Evolutionary conservation across 805 yeast genomes (phyloP), one percentile per base, ranked within the genome.

Genomic region (Wickerhamomyces chaumierensis): DNA sequence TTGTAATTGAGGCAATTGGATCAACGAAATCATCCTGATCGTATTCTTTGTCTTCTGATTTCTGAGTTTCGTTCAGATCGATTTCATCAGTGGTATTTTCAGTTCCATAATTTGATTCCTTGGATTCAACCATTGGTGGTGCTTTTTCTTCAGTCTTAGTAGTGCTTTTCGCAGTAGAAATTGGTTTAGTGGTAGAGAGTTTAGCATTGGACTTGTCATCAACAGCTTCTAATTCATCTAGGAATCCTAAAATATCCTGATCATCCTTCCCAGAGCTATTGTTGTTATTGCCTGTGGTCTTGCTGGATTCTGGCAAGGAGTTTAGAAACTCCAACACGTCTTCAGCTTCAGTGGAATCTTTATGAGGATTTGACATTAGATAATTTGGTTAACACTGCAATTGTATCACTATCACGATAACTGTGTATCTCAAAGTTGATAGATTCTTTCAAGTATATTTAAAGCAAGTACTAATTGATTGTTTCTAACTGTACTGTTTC

Each of bases 251-350:
- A 15, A 65, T 65, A 46, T 65, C 71, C 5, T 54, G 56, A 34
- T 53, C 55, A 36, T 53, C 55, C 36, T 54, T 61, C 2, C 37
- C 41, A n/a, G 55, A 57, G 17, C 52, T 53, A 37, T 53, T 48
- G 36, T 48, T 55, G 3, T 27, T 45, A 45, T 11, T 45, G 46
- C 53, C 69, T 7, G 48, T 41, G 12, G 46, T 56, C 36, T 52
- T 51, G 27, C 47, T 51, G 1, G 43, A 16, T 20, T 79, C 86
- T 3, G 94, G 92, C 36, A 86, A 69, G 1, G 88, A 80, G 51
- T 81, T 86, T 48, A 83, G 67, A 53, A 84, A 84, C 45, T 82
- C 90, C 39, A 83, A 66, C 5, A 83, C 90, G 49, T 82, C 90
- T 45, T 80, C 83, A 18, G 78, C 77, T 42, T 78, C 80, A 16